These are phyloP conservation scores for Suhomyces vadensis DNA, from an alignment of 805 yeast species.

Conservation along the genomic window DNA sequence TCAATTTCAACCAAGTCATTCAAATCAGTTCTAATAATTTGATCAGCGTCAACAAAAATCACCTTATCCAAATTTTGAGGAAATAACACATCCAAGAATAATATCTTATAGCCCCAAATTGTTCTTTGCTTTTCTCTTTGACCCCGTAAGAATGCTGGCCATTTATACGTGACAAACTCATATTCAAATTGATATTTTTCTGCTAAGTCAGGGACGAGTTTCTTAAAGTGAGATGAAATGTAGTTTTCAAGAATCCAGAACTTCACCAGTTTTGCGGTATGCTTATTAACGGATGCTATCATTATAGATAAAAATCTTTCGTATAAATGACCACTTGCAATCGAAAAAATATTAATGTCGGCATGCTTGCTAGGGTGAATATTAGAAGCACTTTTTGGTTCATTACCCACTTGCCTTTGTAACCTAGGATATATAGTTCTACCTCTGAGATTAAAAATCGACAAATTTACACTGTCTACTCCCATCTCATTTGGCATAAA, in stretches of 20 bases:
- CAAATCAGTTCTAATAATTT: conserved; percentile 74
- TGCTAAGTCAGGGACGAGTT: conserved; percentile 60
- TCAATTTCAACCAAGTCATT: conserved; percentile 67
- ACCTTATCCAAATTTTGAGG: conserved; percentile 76
- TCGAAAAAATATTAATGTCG: conserved; percentile 74
- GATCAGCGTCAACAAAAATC: conserved; percentile 86
- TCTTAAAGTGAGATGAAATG: conserved; percentile 68
- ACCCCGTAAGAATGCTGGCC: conserved; percentile 88
- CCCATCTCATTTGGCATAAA: conserved; percentile 32
- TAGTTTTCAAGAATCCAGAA: conserved; percentile 88
- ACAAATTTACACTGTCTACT: not conserved
- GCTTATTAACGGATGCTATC: conserved; percentile 73
- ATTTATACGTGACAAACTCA: conserved; percentile 78
- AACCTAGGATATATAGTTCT: conserved; percentile 46
- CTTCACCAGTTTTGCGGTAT: conserved; percentile 59
- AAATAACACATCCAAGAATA: conserved; percentile 83
- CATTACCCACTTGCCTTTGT: conserved; percentile 29
- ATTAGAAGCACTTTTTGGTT: conserved; percentile 8
- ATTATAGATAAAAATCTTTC: conserved; percentile 75
- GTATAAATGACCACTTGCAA: conserved; percentile 80
- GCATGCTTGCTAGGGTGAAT: conserved; percentile 38
- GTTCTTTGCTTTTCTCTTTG: conserved; percentile 79
- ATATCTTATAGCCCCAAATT: conserved; percentile 85
- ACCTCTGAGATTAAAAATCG: conserved; percentile 12
- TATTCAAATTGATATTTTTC: conserved; percentile 61